Evolutionary conservation across 2,329 filamentous ascomycete species (phyloP), one percentile per base, ranked within the genome.

Genomic region (Colletotrichum navitas): DNA sequence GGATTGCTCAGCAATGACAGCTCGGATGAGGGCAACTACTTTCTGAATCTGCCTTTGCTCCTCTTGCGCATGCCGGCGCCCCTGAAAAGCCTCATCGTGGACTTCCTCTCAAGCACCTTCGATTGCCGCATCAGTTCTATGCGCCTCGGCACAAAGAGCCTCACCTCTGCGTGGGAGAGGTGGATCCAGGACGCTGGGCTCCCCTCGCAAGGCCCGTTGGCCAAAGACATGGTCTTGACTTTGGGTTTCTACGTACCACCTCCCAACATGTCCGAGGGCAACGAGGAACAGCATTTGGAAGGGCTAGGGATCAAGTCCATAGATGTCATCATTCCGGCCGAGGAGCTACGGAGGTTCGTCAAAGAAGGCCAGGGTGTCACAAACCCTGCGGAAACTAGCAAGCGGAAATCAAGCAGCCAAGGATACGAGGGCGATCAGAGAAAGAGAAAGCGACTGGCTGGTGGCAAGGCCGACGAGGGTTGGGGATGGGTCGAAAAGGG

Each of bases 71-170:
- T 90, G 86, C 88, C 88, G 0, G 79, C 84, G 5, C 79, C 86
- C 2, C 79, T 90, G 0, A 88, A 87, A 74, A 70, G 79, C 2
- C 79, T 86, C 26, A 74, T 90, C 0, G 72, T 81, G n/a, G 83
- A 85, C 29, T 90, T 89, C 77, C 78, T 90, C 14, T 81, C 83
- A 4, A 83, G 78, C 52, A 84, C 84, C 0, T 90, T 90, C 73
- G 88, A 90, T 79, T 89, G 87, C 72, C 87, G 86, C 36, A 83
- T 89, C 55, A 85, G 82, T 65, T 80, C 85, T 5, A 78, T 90
- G 52, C 81, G 81, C 0, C 77, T 90, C 2, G 85, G 86, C 7
- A 88, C 87, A 8, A 81, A 81, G 55, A 87, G 85, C 1, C 80
- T 90, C 0, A 78, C 88, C 1, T 76, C 77, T 5, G 80, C 83